Conservation (phyloP, 2,329 filamentous ascomycete genomes). For the Paracoccidioides brasiliensis region DNA sequence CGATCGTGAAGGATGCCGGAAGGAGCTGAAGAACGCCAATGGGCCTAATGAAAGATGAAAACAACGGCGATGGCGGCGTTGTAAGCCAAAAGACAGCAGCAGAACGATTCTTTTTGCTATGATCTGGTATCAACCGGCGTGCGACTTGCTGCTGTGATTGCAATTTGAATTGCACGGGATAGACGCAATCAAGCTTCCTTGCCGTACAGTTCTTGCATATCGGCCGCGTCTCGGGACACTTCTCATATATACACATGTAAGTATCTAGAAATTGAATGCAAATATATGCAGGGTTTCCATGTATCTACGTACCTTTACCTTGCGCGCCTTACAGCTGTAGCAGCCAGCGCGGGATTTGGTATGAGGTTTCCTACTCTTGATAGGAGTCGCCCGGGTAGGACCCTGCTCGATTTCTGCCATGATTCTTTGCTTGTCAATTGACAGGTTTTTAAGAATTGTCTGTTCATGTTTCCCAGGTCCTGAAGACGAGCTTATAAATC, state of each 20-base stretch:
- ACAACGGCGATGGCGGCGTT: not conserved
- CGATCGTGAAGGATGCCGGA: not conserved
- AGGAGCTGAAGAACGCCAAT: not conserved
- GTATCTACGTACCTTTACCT: not conserved
- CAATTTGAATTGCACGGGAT: not conserved
- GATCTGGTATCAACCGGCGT: not conserved
- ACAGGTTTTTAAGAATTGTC: no score
- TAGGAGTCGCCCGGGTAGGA: not conserved
- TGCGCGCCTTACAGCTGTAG: not conserved
- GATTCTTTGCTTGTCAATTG: no score
- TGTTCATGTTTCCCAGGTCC: no score
- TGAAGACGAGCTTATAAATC: no score
- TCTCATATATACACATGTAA: not conserved
- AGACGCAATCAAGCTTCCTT: not conserved
- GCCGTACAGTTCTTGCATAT: not conserved
- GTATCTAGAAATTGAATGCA: not conserved
- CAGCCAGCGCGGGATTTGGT: constrained; percentile 1
- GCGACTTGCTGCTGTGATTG: not conserved
- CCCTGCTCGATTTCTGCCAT: no score
- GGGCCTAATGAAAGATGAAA: not conserved
- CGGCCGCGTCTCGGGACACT: not conserved
- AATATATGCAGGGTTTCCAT: no score
- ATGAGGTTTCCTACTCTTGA: not conserved
- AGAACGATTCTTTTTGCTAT: not conserved
- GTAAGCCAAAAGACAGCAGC: not conserved